phyloP scores from a whole-genome alignment of 192 early-diverging fungal species.

The Gigaspora rosea region DNA sequence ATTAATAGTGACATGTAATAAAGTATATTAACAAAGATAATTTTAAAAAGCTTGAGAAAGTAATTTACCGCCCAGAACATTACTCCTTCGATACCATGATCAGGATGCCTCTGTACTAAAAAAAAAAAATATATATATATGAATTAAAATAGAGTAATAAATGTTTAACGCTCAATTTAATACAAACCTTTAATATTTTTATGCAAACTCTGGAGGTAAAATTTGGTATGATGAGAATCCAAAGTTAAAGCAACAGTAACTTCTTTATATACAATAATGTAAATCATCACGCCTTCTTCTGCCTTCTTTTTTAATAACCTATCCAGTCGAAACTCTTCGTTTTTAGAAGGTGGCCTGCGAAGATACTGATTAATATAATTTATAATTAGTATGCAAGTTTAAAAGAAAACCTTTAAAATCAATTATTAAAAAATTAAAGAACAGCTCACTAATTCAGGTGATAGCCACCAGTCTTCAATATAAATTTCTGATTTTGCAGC shows the following conservation, averaged over 20 bases:
- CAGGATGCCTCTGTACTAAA: conserved; percentile 79
- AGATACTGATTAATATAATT: conserved; percentile 51
- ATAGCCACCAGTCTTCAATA: conserved; percentile 87
- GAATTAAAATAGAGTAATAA: background rate
- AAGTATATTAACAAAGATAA: background rate
- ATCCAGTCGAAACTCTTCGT: conserved; percentile 77
- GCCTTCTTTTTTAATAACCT: conserved; percentile 77
- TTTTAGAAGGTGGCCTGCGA: conserved; percentile 66
- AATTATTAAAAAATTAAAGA: background rate
- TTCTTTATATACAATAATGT: conserved; percentile 85
- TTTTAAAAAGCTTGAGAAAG: background rate
- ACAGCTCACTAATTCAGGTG: conserved; percentile 64
- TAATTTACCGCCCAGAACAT: conserved; percentile 75
- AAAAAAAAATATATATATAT: no score
- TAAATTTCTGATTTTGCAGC: conserved; percentile 67
- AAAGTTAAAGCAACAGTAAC: conserved; percentile 69
- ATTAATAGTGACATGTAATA: background rate
- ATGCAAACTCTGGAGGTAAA: conserved; percentile 67
- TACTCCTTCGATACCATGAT: conserved; percentile 68
- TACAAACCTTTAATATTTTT: conserved; percentile 66
- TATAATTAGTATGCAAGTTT: background rate
- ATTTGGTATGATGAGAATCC: conserved; percentile 73
- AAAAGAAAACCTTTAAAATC: background rate
- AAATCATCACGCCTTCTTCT: conserved; percentile 80
- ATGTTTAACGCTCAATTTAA: background rate